phyloP scores from a whole-genome alignment of 1,284 basidiomycete genomes.

The Ustilago cynodontis region DNA sequence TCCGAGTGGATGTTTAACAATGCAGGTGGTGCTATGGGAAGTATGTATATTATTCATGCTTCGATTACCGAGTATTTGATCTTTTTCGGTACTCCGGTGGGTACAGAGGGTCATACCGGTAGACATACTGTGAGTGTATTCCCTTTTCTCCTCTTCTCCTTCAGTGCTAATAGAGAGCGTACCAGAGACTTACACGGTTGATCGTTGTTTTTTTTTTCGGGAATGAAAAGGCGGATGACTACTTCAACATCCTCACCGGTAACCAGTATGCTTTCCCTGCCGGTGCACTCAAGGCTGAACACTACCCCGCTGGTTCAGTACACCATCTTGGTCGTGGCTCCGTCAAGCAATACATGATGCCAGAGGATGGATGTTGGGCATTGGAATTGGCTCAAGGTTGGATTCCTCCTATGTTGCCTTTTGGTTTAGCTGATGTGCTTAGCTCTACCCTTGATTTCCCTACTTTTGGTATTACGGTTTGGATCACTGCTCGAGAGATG shows the following conservation, averaged over 20 bases:
- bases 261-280: slow-evolving; percentile 91
- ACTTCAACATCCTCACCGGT: slow-evolving; percentile 93
- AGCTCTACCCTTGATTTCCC: slow-evolving; percentile 89
- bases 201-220: not conserved
- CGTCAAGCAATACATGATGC: slow-evolving; percentile 98
- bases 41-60: slow-evolving; percentile 97
- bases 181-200: not conserved
- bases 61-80: slow-evolving; percentile 82
- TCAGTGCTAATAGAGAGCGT: no score
- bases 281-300: slow-evolving; percentile 83
- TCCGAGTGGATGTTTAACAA: slow-evolving; percentile 98
- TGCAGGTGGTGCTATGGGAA: slow-evolving; percentile 96
- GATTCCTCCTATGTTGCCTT: slow-evolving; percentile 76
- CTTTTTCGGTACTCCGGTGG: slow-evolving; percentile 94
- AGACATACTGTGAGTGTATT: slow-evolving; percentile 77
- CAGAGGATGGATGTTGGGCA: slow-evolving; percentile 87
- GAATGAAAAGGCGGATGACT: slow-evolving; percentile 81
- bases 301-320: slow-evolving; percentile 84
- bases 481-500: slow-evolving; percentile 77
- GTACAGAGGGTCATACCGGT: slow-evolving; percentile 95
- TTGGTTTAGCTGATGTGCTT: slow-evolving; percentile 87
- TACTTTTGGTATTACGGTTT: slow-evolving; percentile 83
- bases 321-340: slow-evolving; percentile 85
- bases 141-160: not conserved
- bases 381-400: slow-evolving; percentile 88